Conservation (phyloP, 2,329 filamentous ascomycete genomes). For the Mollisia scopiformis region DNA sequence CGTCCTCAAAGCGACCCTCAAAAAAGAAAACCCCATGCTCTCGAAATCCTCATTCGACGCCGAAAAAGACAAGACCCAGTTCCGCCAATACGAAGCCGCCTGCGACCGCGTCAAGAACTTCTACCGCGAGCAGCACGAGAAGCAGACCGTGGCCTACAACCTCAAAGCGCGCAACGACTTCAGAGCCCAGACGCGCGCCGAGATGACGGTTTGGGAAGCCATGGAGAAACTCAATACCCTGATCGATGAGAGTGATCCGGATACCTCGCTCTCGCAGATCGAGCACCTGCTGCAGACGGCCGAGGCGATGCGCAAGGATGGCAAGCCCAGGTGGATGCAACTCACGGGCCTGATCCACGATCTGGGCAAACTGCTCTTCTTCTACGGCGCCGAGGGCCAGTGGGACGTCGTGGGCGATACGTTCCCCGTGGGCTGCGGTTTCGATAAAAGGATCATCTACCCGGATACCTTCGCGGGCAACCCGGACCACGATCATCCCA, state of each 20-base stretch:
- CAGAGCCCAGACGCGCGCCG: constrained; percentile 61
- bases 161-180: constrained; percentile 76
- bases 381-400: constrained; percentile 82
- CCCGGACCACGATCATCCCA: constrained; percentile 70
- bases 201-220: constrained; percentile 88
- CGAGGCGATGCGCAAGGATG: constrained; percentile 85
- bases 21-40: constrained; percentile 46
- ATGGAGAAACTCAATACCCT: constrained; percentile 92
- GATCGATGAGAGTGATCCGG: constrained; percentile 89
- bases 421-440: constrained; percentile 77
- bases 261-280: constrained; percentile 85
- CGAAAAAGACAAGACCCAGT: constrained; percentile 77
- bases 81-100: constrained; percentile 82
- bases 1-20: constrained; percentile 47
- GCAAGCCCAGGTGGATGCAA: constrained; percentile 83
- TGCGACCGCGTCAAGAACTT: constrained; percentile 86
- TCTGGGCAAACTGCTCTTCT: constrained; percentile 78
- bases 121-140: constrained; percentile 73
- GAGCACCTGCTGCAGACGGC: constrained; percentile 88
- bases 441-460: constrained; percentile 79
- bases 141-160: constrained; percentile 84
- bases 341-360: constrained; percentile 78
- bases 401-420: constrained; percentile 94
- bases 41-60: constrained; percentile 69
- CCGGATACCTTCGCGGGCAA: constrained; percentile 77